Conservation (phyloP, 1,284 basidiomycete genomes). For the Microbotryum violaceum region DNA sequence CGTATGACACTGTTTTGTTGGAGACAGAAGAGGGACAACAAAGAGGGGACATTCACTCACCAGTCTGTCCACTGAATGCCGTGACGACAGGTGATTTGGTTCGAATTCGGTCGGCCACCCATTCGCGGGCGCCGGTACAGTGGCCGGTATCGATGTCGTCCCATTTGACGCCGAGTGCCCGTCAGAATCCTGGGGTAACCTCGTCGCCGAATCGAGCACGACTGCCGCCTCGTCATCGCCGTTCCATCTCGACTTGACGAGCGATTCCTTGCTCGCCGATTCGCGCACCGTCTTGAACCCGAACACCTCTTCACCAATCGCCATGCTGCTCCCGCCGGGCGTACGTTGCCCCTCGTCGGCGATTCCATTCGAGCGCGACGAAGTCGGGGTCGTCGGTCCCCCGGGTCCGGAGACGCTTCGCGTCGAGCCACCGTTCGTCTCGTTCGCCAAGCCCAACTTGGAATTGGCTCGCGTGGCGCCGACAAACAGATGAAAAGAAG, state of each 20-base stretch:
- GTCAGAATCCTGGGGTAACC: too few relatives aligned
- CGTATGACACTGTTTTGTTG: background rate
- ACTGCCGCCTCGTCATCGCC: conserved; percentile 1
- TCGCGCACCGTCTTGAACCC: conserved; percentile 18
- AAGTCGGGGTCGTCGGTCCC: too few relatives aligned
- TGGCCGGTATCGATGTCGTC: too few relatives aligned
- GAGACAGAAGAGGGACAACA: background rate
- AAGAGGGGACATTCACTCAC: background rate
- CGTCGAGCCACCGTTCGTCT: background rate
- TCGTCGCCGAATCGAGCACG: too few relatives aligned
- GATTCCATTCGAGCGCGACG: too few relatives aligned
- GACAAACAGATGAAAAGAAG: background rate
- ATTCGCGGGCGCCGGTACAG: background rate
- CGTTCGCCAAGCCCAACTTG: conserved; percentile 2
- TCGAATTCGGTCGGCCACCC: conserved; percentile 13
- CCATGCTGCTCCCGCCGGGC: conserved; percentile 24
- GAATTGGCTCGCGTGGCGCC: conserved; percentile 2
- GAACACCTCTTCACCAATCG: conserved; percentile 29
- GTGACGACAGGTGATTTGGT: background rate
- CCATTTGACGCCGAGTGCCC: too few relatives aligned
- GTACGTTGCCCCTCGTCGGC: conserved; percentile 23
- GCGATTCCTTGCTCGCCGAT: conserved; percentile 12
- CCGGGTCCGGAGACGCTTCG: conserved; percentile 9
- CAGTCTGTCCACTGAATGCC: background rate
- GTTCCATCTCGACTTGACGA: conserved; percentile 8